Evolutionary conservation across 108 stramenopile genomes (phyloP).

Genomic region (Craspedostauros australis): DNA sequence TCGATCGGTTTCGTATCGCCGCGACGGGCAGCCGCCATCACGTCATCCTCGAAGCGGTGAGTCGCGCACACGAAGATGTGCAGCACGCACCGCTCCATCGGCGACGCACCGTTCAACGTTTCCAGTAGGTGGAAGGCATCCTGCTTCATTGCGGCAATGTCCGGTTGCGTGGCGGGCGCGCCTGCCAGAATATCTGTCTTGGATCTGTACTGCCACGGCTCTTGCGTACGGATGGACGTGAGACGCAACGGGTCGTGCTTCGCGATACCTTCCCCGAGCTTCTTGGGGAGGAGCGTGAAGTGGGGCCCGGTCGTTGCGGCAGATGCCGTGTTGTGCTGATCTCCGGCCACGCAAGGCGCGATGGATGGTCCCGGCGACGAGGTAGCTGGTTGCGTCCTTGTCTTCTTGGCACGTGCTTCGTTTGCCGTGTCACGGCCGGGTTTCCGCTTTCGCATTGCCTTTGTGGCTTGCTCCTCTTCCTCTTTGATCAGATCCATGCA

Average conservation of each 20-base stretch:
- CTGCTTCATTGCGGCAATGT: conserved; percentile 24
- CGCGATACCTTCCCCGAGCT: conserved; percentile 39
- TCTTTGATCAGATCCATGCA: background rate
- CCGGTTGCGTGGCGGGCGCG: conserved; percentile 10
- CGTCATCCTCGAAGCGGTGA: conserved; percentile 57
- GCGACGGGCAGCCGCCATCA: conserved; percentile 47
- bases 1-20: conserved; percentile 72
- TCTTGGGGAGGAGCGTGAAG: conserved; percentile 47
- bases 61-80: conserved; percentile 58
- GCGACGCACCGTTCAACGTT: conserved; percentile 52
- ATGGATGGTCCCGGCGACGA: background rate
- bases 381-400: background rate
- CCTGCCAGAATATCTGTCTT: conserved; percentile 23
- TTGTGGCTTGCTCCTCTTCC: too few species aligned
- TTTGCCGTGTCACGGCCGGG: background rate
- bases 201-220: conserved; percentile 21
- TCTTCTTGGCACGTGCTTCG: background rate
- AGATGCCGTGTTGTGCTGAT: too few species aligned
- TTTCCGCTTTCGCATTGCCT: conserved; percentile 31
- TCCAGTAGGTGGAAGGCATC: conserved; percentile 70
- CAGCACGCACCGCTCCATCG: conserved; percentile 38
- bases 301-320: too few species aligned
- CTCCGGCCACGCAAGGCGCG: background rate
- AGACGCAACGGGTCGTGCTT: conserved; percentile 29
- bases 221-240: conserved; percentile 38